Base-by-base conservation (phyloP, 495 filamentous ascomycete genomes). In the Trichoderma asperelloides region DNA sequence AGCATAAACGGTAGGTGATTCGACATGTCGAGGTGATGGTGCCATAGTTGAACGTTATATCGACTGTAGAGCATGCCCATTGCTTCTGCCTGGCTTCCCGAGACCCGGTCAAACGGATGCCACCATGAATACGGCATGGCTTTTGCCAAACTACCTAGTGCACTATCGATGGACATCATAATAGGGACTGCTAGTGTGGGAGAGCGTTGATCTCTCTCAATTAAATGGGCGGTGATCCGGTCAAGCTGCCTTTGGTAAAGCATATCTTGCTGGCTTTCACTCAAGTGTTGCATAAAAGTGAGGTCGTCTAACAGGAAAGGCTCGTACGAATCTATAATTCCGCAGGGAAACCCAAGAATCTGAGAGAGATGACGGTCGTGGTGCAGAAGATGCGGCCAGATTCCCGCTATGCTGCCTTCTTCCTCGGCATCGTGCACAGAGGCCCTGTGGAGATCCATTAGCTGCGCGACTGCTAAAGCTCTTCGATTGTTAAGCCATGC, bases 1-100 rank as follows among this genome's bases (percentile, higher is more conserved):
- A 60, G 55, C 55, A 60, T 27, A 18, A 60, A 60, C 25, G 55
- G 55, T 12, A 60, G 16, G n/a, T 60, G 55, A 30, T 60, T 60
- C 16, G 55, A 60, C 55, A 60, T 60, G 27, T 60, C 55, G 55
- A 60, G 55, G 9, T 60, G 55, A 21, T 60, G 27, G 25, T 60
- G 55, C 55, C 55, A 60, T 30, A 60, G 25, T 11, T 60, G 55
- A 3, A 60, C n/a, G 27, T 60, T 60, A 11, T 28, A 60, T 2
- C 55, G 55, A 30, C 23, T 21, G 55, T 60, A 60, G 27, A 60
- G 55, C 55, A 30, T 60, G 27, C 28, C 55, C 55, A 60, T 60
- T 60, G 27, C 55, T 13, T 60, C 55, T 15, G 12, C 55, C 4
- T 60, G 23, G 3, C 23, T 60, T 0, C 27, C 55, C 15, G 55